Evolutionary conservation across 2,329 filamentous ascomycete species (phyloP).

Genomic region (Fusarium sp.): DNA sequence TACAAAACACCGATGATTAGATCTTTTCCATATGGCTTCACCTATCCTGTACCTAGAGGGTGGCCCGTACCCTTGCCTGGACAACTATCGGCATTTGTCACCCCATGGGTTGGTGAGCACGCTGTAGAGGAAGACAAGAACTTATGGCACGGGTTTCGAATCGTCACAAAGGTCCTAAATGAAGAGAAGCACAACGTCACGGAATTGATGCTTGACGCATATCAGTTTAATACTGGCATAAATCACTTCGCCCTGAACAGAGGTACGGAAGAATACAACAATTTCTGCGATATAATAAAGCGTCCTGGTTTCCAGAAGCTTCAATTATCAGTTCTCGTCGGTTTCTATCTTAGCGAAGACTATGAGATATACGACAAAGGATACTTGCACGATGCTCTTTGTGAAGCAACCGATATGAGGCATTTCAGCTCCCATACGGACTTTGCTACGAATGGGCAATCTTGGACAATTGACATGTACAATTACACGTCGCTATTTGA

Average conservation of each 20-base stretch:
- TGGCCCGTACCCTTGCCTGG: not conserved
- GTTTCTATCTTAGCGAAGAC: not conserved
- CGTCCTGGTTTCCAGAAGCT: not conserved
- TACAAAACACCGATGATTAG: not conserved
- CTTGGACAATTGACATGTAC: not conserved
- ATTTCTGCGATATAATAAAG: not conserved
- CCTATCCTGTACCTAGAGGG: not conserved
- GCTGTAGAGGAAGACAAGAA: not conserved
- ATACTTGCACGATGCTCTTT: fast-evolving
- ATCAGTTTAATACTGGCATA: not conserved
- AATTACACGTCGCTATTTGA: not conserved
- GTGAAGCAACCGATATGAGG: not conserved
- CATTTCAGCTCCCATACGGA: not conserved
- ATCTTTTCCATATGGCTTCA: not conserved
- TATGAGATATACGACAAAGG: not conserved
- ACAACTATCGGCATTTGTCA: fast-evolving
- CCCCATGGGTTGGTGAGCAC: not conserved
- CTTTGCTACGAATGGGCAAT: fast-evolving
- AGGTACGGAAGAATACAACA: not conserved
- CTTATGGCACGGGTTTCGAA: not conserved
- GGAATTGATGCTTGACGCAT: not conserved
- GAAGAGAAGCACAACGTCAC: not conserved
- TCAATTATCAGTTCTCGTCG: not conserved
- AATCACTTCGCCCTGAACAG: not conserved
- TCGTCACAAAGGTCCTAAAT: not conserved